Percentiles rank a stretch among this genome's conserved stretches.
Evolutionary conservation across 75 land plant genomes (phyloP).

Genomic region (Pinus taeda): DNA sequence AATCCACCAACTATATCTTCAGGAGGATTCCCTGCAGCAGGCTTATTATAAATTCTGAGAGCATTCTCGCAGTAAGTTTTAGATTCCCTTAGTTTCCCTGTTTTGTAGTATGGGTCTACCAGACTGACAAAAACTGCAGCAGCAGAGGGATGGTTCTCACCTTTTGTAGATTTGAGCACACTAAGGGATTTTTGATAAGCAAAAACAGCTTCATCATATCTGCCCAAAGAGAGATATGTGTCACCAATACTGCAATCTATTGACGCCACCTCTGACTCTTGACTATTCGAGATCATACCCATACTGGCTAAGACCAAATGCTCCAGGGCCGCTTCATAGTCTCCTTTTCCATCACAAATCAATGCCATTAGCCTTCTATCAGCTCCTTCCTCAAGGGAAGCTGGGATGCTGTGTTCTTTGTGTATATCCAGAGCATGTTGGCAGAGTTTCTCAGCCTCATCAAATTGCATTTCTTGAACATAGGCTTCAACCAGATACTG

Average conservation of each 20-base stretch:
- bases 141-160: slow-evolving; percentile 75
- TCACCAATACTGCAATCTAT: slow-evolving; percentile 72
- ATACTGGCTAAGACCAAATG: slow-evolving; percentile 77
- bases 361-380: slow-evolving; percentile 88
- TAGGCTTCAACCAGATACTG: slow-evolving; percentile 84
- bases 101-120: slow-evolving; percentile 80
- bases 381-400: slow-evolving; percentile 74
- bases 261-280: slow-evolving; percentile 51
- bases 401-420: slow-evolving; percentile 49
- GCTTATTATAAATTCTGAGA: slow-evolving; percentile 67
- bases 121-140: slow-evolving; percentile 74
- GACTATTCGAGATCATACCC: slow-evolving; percentile 63
- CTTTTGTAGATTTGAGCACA: slow-evolving; percentile 67
- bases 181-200: slow-evolving; percentile 81
- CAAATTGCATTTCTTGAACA: slow-evolving; percentile 82
- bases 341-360: slow-evolving; percentile 75
- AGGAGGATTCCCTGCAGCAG: slow-evolving; percentile 34
- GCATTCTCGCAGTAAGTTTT: slow-evolving; percentile 84
- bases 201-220: slow-evolving; percentile 66
- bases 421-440: slow-evolving; percentile 67
- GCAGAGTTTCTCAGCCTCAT: slow-evolving; percentile 73
- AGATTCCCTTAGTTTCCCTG: slow-evolving; percentile 68
- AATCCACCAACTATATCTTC: slow-evolving; percentile 70
- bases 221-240: slow-evolving; percentile 44
- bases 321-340: slow-evolving; percentile 74